A percentile compares a stretch with the other conserved stretches of the same genome.
phyloP scores from a whole-genome alignment of 805 yeast genomes.

The Kregervanrija delftensis region DNA sequence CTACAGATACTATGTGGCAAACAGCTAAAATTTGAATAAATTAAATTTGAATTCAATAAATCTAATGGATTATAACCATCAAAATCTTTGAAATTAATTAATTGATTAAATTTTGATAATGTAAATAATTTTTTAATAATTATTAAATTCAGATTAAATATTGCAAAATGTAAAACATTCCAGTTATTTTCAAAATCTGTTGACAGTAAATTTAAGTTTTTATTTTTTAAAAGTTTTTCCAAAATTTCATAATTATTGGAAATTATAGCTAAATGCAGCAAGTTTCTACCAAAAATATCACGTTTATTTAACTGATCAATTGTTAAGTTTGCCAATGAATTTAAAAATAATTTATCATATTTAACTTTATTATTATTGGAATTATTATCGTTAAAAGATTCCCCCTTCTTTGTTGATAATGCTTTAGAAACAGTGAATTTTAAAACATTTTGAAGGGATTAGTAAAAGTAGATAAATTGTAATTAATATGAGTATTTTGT shows the following conservation, averaged over 20 bases:
- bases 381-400: slow-evolving; percentile 2
- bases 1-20: slow-evolving; percentile 21
- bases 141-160: slow-evolving; percentile 48
- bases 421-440: slow-evolving; percentile 11
- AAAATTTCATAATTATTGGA: slow-evolving; percentile 43
- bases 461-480: no score
- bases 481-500: no score
- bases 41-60: slow-evolving; percentile 39
- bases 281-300: slow-evolving; percentile 62
- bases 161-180: slow-evolving; percentile 70
- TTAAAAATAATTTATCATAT: slow-evolving; percentile 11
- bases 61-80: slow-evolving; percentile 71
- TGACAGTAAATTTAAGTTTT: slow-evolving; percentile 37
- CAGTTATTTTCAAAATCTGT: slow-evolving; percentile 75
- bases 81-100: slow-evolving; percentile 58
- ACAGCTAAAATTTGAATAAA: slow-evolving; percentile 33
- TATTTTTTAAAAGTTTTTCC: slow-evolving; percentile 38
- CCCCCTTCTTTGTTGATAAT: slow-evolving; percentile 8
- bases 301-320: slow-evolving; percentile 37
- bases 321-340: slow-evolving; percentile 22
- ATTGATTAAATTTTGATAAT: slow-evolving; percentile 16
- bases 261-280: slow-evolving; percentile 51
- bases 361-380: background rate
- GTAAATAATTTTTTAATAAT: slow-evolving; percentile 42
- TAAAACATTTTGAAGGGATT: slow-evolving; percentile 8